Conservation (phyloP, 2,329 filamentous ascomycete genomes). For the Byssoonygena ceratinophila region DNA sequence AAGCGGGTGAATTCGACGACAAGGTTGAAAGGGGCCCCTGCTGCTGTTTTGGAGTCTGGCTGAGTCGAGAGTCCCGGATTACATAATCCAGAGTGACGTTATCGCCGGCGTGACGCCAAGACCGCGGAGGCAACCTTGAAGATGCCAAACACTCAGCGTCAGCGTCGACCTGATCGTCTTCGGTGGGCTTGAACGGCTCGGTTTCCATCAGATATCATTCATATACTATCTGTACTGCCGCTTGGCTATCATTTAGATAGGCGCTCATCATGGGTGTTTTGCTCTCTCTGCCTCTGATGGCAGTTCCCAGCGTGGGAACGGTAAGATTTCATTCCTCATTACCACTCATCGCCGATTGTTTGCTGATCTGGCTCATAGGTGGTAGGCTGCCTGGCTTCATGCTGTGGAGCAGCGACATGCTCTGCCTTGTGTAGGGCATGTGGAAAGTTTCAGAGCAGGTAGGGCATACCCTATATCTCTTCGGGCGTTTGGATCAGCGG, state of each 20-base stretch:
- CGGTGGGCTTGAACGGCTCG: background rate
- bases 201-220: background rate
- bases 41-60: background rate
- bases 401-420: slow-evolving; percentile 92
- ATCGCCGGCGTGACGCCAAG: background rate
- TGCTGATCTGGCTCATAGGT: slow-evolving; percentile 9
- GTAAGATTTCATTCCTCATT: slow-evolving; percentile 45
- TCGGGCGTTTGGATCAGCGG: background rate
- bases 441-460: slow-evolving; percentile 95
- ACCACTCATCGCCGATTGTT: slow-evolving; percentile 1
- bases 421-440: slow-evolving; percentile 92
- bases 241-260: background rate
- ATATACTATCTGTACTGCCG: background rate
- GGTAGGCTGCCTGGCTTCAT: slow-evolving; percentile 51
- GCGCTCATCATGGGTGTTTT: slow-evolving; percentile 66
- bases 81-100: background rate
- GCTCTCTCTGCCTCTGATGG: slow-evolving; percentile 79
- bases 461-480: slow-evolving; percentile 19
- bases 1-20: background rate
- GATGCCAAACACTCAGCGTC: background rate
- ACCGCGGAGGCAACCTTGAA: background rate
- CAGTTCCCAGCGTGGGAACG: slow-evolving; percentile 72
- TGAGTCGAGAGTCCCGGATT: too few relatives aligned
- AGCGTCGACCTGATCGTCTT: background rate
- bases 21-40: background rate